These are phyloP conservation scores for Arabis hirsuta DNA, from an alignment of 345 rosid genomes.

Conservation along the genomic window DNA sequence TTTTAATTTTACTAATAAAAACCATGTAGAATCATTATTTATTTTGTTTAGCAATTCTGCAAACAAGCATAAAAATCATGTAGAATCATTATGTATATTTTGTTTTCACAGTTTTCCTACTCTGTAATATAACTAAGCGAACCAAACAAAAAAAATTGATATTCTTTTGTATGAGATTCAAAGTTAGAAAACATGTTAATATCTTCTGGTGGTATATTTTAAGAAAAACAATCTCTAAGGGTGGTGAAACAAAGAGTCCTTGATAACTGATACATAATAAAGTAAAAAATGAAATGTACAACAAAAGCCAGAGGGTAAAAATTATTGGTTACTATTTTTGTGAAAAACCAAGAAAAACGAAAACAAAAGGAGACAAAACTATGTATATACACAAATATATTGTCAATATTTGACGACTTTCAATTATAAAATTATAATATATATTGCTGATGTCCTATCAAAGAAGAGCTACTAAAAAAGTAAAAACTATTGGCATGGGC, in stretches of 20 bases:
- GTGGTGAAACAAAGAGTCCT: not conserved
- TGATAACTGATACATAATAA: not conserved
- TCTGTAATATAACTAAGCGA: too few relatives aligned
- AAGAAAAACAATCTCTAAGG: not conserved
- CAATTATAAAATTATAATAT: constrained; percentile 46
- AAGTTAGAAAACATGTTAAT: not conserved
- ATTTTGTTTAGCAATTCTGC: too few relatives aligned
- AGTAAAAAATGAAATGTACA: constrained; percentile 12
- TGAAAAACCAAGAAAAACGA: constrained; percentile 17
- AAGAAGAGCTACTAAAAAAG: constrained; percentile 16
- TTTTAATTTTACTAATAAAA: too few relatives aligned
- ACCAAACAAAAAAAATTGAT: not conserved
- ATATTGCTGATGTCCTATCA: constrained; percentile 40
- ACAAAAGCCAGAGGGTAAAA: constrained; percentile 23
- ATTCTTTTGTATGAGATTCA: not conserved
- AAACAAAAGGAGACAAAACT: constrained; percentile 31
- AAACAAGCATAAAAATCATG: too few relatives aligned
- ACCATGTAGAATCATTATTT: too few relatives aligned
- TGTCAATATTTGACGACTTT: constrained; percentile 33
- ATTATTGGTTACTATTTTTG: constrained; percentile 24
- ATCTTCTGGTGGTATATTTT: not conserved
- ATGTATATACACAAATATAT: constrained; percentile 1
- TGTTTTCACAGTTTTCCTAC: too few relatives aligned
- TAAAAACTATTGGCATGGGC: constrained; percentile 49
- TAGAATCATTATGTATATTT: too few relatives aligned